Percentiles rank a stretch among this genome's conserved stretches.
Conservation (phyloP, 164 flowering plant genomes). For the Magnolia sinica region DNA sequence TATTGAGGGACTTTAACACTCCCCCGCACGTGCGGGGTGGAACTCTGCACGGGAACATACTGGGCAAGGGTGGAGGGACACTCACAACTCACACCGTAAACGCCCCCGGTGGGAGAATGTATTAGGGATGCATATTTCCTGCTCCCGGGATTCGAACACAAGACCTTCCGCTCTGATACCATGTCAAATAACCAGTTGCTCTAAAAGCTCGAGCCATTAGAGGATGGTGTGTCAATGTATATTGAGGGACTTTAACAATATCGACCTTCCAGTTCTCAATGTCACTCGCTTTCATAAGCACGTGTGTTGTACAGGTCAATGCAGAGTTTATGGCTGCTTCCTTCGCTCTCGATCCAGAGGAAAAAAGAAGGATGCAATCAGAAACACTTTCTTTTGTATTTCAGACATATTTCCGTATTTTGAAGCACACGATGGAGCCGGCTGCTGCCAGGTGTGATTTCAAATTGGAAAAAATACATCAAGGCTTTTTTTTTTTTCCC, state of each 20-base stretch:
- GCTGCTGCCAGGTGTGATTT: constrained; percentile 37
- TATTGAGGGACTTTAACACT: too few species aligned
- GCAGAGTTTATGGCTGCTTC: constrained; percentile 78
- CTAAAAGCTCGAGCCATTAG: too few species aligned
- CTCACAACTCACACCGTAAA: too few species aligned
- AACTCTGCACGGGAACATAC: too few species aligned
- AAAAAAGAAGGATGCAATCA: constrained; percentile 65
- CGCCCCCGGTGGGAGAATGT: too few species aligned
- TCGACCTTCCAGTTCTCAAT: neutral
- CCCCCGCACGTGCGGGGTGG: too few species aligned
- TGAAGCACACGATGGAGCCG: constrained; percentile 57
- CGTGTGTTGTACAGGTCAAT: constrained; percentile 46
- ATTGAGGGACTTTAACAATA: neutral
- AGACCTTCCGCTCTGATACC: too few species aligned
- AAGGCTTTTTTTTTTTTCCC: neutral
- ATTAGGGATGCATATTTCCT: too few species aligned
- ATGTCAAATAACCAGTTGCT: too few species aligned
- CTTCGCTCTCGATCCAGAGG: constrained; percentile 53
- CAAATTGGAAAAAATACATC: neutral
- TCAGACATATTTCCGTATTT: constrained; percentile 79
- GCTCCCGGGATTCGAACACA: too few species aligned
- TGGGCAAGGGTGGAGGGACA: too few species aligned
- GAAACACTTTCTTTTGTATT: constrained; percentile 85
- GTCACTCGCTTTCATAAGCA: neutral
- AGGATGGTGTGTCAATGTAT: too few species aligned